Evolutionary conservation across 2,329 filamentous ascomycete genomes (phyloP), one percentile per base, ranked within the genome.

Genomic region (Mycosphaerella sp.): DNA sequence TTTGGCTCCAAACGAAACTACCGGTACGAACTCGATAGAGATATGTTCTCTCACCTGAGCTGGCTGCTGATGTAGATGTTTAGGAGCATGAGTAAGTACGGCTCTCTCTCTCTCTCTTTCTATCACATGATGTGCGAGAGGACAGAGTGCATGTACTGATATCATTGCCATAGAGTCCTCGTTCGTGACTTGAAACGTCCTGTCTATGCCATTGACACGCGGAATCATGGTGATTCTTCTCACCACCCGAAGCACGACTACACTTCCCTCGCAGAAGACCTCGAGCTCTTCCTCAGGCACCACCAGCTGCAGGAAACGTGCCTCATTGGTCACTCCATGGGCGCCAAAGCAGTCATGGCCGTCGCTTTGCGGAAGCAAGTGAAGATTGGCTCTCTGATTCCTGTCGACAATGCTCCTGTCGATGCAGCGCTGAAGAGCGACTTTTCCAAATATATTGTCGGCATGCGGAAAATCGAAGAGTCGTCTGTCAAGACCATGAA

Each of bases 1-100:
- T 96, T 97, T 67, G 92, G 92, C 17, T 95, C 89, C 38, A 95
- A 95, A 75, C 90, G 89, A 75, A 97, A 97, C 70, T 95, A 96
- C 69, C 26, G 26, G 26, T 29, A 29, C 26, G 26, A 29, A 3
- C 5, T 29, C 26, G 26, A 29, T 6, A 4, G 6, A 29, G 2
- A 29, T 4, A 29, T 29, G 26, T 29, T 7, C 26, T 29, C 21
- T 29, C 3, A 29, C 26, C 26, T 26, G 26, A 26, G 26, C 4
- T 29, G 26, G 26, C 26, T 29, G 26, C 26, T 29, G 6, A 29
- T 29, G 26, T 29, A 29, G 26, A 29, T 29, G 2, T 29, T 29
- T 29, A 79, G 91, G 70, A 88, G 81, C 66, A 93, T 97, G 59
- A 95, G 90, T 85, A 95, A 90, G 92, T 95, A 77, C 70, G 86